These are phyloP conservation scores for Lichtheimia hyalospora DNA, from an alignment of 371 early-diverging fungal genomes.

Conservation along the genomic window DNA sequence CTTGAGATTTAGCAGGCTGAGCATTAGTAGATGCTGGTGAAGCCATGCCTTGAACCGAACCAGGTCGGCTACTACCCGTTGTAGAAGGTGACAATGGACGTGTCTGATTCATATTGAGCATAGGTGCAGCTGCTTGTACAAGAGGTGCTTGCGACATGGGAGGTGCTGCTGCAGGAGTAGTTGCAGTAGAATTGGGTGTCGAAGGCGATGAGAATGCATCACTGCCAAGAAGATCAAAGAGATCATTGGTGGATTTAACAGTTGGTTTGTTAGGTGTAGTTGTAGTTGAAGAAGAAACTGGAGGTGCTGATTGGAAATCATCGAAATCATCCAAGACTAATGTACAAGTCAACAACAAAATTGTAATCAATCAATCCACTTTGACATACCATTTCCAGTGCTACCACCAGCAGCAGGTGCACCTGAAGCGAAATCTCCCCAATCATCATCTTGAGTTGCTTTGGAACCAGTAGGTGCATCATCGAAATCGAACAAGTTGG, in stretches of 20 bases:
- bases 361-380: too few species aligned
- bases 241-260: slow-evolving; percentile 23
- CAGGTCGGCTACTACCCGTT: slow-evolving; percentile 8
- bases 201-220: slow-evolving; percentile 22
- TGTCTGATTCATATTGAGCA: slow-evolving; percentile 2
- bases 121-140: slow-evolving; percentile 3
- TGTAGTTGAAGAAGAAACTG: slow-evolving; percentile 9
- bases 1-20: slow-evolving; percentile 7
- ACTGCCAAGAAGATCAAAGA: slow-evolving; percentile 47
- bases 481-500: slow-evolving; percentile 64
- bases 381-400: slow-evolving; percentile 18
- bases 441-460: slow-evolving; percentile 46
- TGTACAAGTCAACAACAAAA: neutral
- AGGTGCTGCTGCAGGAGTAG: slow-evolving; percentile 4
- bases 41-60: slow-evolving; percentile 4
- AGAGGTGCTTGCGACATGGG: neutral
- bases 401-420: slow-evolving; percentile 21
- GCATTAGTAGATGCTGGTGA: neutral
- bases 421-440: slow-evolving; percentile 55
- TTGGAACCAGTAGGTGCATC: slow-evolving; percentile 28
- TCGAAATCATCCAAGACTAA: slow-evolving; percentile 52
- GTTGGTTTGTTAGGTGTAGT: slow-evolving; percentile 7
- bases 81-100: slow-evolving; percentile 12
- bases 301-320: slow-evolving; percentile 63
- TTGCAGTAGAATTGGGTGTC: slow-evolving; percentile 8